A percentile compares a stretch with the other conserved stretches of the same genome.
Evolutionary conservation across 2,329 filamentous ascomycete species (phyloP).

Genomic region (Hortaea sp.): DNA sequence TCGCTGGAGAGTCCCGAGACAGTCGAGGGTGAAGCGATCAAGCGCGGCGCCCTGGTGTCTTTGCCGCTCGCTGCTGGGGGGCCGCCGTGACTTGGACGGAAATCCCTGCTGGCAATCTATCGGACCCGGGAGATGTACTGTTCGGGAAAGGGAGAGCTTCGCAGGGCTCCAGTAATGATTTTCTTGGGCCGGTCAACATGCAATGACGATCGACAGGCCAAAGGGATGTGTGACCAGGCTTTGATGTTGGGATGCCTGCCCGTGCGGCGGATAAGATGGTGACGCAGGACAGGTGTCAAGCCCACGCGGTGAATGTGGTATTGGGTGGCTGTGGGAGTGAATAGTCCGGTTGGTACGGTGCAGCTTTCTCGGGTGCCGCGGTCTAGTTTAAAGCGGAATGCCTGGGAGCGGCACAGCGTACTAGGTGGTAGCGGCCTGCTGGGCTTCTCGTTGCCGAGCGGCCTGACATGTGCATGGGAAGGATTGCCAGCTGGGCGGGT

Average conservation of each 20-base stretch:
- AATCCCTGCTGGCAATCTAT: constrained; percentile 23
- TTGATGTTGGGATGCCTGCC: background rate
- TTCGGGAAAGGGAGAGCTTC: constrained; percentile 9
- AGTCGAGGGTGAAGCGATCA: background rate
- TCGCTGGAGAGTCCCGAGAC: no score
- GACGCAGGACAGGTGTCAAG: background rate
- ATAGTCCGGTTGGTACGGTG: no score
- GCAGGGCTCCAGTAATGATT: constrained; percentile 4
- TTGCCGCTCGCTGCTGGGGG: no score
- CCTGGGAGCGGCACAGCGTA: no score
- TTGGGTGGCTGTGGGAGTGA: background rate
- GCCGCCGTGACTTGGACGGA: constrained; percentile 1
- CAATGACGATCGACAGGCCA: constrained; percentile 13
- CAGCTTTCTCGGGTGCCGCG: no score
- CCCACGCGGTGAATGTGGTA: background rate
- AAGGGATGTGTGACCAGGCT: background rate
- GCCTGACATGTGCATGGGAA: background rate
- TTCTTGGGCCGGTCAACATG: constrained; percentile 5
- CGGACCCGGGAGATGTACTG: constrained; percentile 14
- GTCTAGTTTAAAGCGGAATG: no score
- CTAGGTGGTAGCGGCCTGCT: no score
- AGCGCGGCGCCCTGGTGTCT: constrained; percentile 12
- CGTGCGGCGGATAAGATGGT: background rate
- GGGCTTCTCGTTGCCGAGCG: background rate
- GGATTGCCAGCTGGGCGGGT: background rate